These are phyloP conservation scores for Neurospora terricola DNA, from an alignment of 495 filamentous ascomycete genomes.

Conservation along the genomic window DNA sequence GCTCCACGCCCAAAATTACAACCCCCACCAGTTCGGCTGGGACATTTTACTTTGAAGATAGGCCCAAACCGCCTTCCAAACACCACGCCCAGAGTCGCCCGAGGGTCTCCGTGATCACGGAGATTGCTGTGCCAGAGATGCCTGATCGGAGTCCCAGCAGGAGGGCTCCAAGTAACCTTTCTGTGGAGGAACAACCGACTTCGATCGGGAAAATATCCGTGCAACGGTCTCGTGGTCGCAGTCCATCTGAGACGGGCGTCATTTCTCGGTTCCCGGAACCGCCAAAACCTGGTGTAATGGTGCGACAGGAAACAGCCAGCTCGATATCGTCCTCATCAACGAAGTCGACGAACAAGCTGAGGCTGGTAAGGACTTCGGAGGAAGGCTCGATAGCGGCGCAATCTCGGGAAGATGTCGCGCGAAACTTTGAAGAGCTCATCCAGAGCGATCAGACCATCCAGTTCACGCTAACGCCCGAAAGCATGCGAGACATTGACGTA, in stretches of 20 bases:
- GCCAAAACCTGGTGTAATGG: not conserved
- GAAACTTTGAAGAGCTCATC: conserved; percentile 76
- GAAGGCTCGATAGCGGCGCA: conserved; percentile 28
- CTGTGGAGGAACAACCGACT: conserved; percentile 16
- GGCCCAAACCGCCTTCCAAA: conserved; percentile 12
- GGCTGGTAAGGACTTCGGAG: conserved; percentile 39
- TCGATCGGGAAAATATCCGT: conserved; percentile 24
- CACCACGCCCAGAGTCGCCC: conserved; percentile 4
- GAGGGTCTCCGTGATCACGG: not conserved
- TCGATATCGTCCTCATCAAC: conserved; percentile 30
- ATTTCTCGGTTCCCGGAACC: conserved; percentile 8
- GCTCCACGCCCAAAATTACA: conserved; percentile 25
- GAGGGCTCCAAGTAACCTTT: conserved; percentile 12
- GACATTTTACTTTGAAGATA: conserved; percentile 23
- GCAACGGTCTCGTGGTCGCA: conserved; percentile 16
- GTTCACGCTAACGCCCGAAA: conserved; percentile 85
- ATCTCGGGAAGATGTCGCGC: conserved; percentile 29
- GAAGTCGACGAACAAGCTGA: conserved; percentile 33
- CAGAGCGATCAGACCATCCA: conserved; percentile 85
- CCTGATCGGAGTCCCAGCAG: conserved; percentile 33
- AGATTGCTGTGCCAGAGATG: not conserved
- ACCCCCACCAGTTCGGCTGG: conserved; percentile 14
- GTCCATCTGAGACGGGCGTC: conserved; percentile 7
- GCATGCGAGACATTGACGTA: conserved; percentile 78
- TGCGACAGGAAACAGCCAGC: conserved; percentile 9